Base-by-base conservation (phyloP, 2,329 filamentous ascomycete genomes). In the Nothophoma quercina region DNA sequence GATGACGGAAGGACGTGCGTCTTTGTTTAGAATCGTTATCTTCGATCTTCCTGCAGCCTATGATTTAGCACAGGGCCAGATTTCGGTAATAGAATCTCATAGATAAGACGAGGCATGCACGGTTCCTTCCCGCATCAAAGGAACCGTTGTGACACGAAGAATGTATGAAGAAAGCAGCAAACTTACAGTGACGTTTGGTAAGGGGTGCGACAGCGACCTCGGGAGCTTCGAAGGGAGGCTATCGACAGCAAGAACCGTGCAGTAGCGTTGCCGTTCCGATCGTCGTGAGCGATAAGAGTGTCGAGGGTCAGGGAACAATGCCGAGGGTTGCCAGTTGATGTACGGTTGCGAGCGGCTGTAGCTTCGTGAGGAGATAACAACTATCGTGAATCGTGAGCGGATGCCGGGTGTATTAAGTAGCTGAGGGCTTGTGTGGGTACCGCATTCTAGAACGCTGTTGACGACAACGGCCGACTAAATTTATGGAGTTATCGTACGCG, bases 21-120 rank as follows among this genome's bases (percentile, higher is more conserved):
- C 45, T 73, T 73, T 71, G 68, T 72, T 67, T 58, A 59, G 62
- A 59, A 52, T 52, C 51, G 69, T 73, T 74, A 72, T 74, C 70
- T 63, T 43, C 39, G 50, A 43, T 47, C 38, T 43, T 6, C 65
- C 69, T 71, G 63, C 64, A 53, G 55, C 58, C 63, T 61, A 67
- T 51, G 50, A 51, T 55, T 74, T 72, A 74, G 70, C 71, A 42
- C 63, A 69, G 65, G 68, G 63, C 72, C 62, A 55, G 45, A 38
- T 30, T 28, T 57, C 49, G 58, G 62, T 60, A 47, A 55, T 53
- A 46, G 39, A 47, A 55, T 54, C 40, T 42, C 51, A 33, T 48
- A 53, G 43, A 53, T 53, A 53, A 53, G 43, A 48, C 32, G 28
- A 48, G 43, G 38, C 32, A 53, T 48, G 50, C 43, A 53, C 50